Conservation (phyloP, 805 yeast genomes). For the Yarrowia bubula region DNA sequence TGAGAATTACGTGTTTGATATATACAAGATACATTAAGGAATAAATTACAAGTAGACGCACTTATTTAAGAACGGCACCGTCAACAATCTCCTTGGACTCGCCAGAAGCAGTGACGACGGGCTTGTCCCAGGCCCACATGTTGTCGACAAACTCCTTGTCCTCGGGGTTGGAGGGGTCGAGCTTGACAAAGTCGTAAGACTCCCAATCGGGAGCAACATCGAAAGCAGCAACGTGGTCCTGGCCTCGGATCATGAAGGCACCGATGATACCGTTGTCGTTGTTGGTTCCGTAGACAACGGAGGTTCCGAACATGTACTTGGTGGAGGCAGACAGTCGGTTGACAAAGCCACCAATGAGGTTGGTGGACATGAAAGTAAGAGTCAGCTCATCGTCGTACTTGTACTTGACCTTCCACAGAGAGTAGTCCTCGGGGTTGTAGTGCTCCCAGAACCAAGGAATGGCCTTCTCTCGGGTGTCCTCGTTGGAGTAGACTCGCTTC, state of each 20-base stretch:
- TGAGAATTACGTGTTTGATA: not conserved
- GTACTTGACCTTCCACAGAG: conserved; percentile 92
- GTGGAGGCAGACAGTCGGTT: conserved; percentile 88
- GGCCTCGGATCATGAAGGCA: conserved; percentile 93
- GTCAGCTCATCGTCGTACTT: conserved; percentile 98
- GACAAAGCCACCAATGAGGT: conserved; percentile 97
- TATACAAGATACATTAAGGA: conserved; percentile 14
- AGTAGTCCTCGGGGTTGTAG: conserved; percentile 90
- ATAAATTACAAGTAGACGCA: conserved; percentile 12
- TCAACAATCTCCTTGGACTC: conserved; percentile 85
- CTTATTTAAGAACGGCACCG: conserved; percentile 94
- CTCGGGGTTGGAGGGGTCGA: conserved; percentile 75
- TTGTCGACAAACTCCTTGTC: conserved; percentile 78
- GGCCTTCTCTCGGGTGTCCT: conserved; percentile 91
- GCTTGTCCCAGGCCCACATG: conserved; percentile 99
- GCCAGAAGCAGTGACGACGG: conserved; percentile 69
- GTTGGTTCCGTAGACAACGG: conserved; percentile 98
- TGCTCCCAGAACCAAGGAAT: conserved; percentile 98
- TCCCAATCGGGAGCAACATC: conserved; percentile 99
- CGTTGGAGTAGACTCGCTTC: conserved; percentile 96
- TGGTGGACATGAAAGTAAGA: conserved; percentile 96
- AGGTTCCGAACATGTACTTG: conserved; percentile 89
- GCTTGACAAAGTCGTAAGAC: conserved; percentile 78
- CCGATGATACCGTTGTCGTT: conserved; percentile 97
- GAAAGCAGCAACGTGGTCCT: conserved; percentile 85